These are phyloP conservation scores for Verticillium dahliae DNA, from an alignment of 2,329 filamentous ascomycete species.

Conservation along the genomic window DNA sequence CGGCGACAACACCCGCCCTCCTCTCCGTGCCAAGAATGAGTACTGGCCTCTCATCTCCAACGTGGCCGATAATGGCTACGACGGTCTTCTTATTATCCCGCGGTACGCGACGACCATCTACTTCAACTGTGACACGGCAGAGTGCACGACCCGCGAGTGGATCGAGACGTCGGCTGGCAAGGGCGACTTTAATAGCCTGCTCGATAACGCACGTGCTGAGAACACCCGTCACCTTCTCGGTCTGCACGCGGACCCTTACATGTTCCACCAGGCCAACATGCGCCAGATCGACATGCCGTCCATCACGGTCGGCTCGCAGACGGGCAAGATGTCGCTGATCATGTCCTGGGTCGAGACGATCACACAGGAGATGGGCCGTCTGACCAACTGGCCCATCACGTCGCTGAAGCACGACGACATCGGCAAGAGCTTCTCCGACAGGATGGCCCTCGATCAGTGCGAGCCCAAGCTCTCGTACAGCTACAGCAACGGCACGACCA, in stretches of 20 bases:
- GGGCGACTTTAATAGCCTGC: constrained; percentile 45
- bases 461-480: constrained; percentile 40
- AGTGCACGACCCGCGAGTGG: constrained; percentile 55
- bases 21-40: constrained; percentile 35
- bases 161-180: constrained; percentile 48
- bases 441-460: constrained; percentile 46
- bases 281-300: constrained; percentile 39
- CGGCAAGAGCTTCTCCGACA: constrained; percentile 42
- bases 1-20: constrained; percentile 54
- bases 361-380: constrained; percentile 44
- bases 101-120: constrained; percentile 57
- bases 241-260: constrained; percentile 46
- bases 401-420: constrained; percentile 36
- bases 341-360: constrained; percentile 53
- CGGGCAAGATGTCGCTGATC: constrained; percentile 42
- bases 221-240: constrained; percentile 51
- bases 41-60: constrained; percentile 21
- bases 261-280: constrained; percentile 61
- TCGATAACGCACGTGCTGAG: constrained; percentile 41
- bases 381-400: constrained; percentile 26
- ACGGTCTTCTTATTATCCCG: constrained; percentile 49
- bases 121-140: constrained; percentile 54
- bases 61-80: constrained; percentile 43
- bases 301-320: constrained; percentile 40
- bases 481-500: constrained; percentile 32